Evolutionary conservation across 1,139 yeast genomes (phyloP).

Genomic region (Ogataea hybrid): DNA sequence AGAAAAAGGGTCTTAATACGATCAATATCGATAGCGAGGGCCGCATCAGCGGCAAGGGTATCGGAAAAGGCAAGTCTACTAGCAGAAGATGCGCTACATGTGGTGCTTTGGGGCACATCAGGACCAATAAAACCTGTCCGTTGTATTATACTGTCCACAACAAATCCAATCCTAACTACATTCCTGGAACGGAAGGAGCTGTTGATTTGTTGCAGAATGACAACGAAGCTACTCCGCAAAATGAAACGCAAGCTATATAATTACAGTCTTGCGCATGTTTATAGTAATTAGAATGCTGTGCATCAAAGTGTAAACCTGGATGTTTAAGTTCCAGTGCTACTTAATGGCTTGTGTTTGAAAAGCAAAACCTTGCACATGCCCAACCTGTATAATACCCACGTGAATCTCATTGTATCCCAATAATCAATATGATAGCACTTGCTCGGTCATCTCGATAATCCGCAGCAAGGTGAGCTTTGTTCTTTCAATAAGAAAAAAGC

Average conservation of each 20-base stretch:
- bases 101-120: constrained; percentile 92
- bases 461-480: constrained; percentile 22
- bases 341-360: background rate
- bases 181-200: constrained; percentile 31
- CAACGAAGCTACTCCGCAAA: background rate
- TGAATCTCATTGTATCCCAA: constrained; percentile 1
- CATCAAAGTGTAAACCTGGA: too few relatives aligned
- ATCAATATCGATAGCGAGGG: constrained; percentile 44
- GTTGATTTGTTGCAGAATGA: constrained; percentile 17
- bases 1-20: constrained; percentile 44
- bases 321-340: background rate
- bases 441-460: constrained; percentile 15
- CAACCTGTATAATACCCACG: constrained; percentile 7
- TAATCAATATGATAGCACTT: constrained; percentile 6
- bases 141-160: constrained; percentile 47
- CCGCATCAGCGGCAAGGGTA: constrained; percentile 55
- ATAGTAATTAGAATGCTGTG: background rate
- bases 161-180: constrained; percentile 33
- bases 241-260: background rate
- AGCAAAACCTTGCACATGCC: constrained; percentile 1
- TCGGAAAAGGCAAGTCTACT: constrained; percentile 75
- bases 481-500: constrained; percentile 20
- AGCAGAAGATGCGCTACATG: constrained; percentile 90
- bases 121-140: constrained; percentile 92
- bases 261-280: background rate